phyloP scores from a whole-genome alignment of 805 yeast species.

The Metschnikowia dekortorum region DNA sequence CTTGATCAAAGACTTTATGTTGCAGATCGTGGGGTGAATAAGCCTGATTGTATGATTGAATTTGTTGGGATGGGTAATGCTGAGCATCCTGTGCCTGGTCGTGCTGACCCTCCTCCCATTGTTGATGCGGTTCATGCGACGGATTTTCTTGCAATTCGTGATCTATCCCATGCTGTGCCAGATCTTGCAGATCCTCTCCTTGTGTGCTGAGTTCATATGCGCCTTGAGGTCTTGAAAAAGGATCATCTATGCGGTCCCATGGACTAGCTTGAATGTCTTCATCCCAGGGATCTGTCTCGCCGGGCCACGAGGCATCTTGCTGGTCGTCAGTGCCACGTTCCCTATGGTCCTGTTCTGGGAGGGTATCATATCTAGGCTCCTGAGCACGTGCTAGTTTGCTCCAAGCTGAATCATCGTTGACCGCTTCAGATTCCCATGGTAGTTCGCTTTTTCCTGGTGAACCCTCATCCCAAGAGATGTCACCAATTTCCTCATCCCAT shows the following conservation, averaged over 20 bases:
- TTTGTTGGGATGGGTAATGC: neutral
- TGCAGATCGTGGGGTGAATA: neutral
- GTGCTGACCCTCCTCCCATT: neutral
- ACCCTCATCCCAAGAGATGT: conserved; percentile 16
- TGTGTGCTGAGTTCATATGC: neutral
- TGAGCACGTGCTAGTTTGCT: neutral
- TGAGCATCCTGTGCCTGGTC: neutral
- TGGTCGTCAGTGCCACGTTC: neutral
- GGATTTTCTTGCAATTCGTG: neutral
- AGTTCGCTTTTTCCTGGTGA: conserved; percentile 2
- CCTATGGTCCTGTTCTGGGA: neutral
- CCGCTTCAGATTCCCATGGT: neutral
- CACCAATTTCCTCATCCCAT: conserved; percentile 18
- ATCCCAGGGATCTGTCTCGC: neutral
- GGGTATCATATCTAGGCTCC: neutral
- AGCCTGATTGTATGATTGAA: neutral
- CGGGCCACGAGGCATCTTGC: neutral
- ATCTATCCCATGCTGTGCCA: neutral
- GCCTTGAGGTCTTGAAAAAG: neutral
- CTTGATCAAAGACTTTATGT: neutral
- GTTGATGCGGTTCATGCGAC: neutral
- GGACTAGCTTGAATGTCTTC: neutral
- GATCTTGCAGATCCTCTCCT: neutral
- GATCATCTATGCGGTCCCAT: neutral
- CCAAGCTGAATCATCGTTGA: neutral